Evolutionary conservation across 2,329 filamentous ascomycete species (phyloP), one percentile per base, ranked within the genome.

Genomic region (Talaromyces sp.): DNA sequence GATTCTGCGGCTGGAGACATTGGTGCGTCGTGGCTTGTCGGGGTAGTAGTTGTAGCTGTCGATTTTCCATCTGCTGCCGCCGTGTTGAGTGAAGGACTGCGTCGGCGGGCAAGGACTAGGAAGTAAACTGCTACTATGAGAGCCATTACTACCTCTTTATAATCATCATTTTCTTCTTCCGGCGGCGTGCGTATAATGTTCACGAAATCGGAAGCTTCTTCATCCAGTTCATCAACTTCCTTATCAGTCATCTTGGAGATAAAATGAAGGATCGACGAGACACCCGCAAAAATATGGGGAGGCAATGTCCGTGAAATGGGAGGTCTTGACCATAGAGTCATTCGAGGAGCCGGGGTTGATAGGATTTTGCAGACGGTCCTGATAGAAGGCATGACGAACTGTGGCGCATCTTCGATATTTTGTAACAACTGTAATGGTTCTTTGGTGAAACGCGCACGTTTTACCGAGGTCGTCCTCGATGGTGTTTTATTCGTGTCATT

Each of bases 251-350:
- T 52, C 72, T 74, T 48, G 75, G 67, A 66, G 11, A 73, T 65
- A 35, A 74, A 64, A 37, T 82, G 84, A 46, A 81, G 65, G 74
- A 77, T 88, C 2, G 77, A 80, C 25, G 77, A 87, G 53, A 91
- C 80, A 1, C 89, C 91, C 0, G 89, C 87, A 51, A 89, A 83
- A 0, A 95, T 81, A 56, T 91, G 89, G 0, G 88, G 88, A 0
- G 84, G 84, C 2, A 91, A 80, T 3, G 77, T 79, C 28, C 69
- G 64, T 1, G 73, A 75, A 3, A 75, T 69, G 8, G 71, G 67
- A 21, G 70, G 71, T 8, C 72, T 68, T 9, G 72, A 74, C 67
- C 66, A 70, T 21, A 69, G 66, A 31, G 66, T 71, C 58, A 69
- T 71, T 15, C 69, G 66, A 6, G 72, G 68, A 33, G 73, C 70